These are phyloP conservation scores for Anaeramoeba flamelloides DNA, from an alignment of 78 protist genomes.

Conservation along the genomic window DNA sequence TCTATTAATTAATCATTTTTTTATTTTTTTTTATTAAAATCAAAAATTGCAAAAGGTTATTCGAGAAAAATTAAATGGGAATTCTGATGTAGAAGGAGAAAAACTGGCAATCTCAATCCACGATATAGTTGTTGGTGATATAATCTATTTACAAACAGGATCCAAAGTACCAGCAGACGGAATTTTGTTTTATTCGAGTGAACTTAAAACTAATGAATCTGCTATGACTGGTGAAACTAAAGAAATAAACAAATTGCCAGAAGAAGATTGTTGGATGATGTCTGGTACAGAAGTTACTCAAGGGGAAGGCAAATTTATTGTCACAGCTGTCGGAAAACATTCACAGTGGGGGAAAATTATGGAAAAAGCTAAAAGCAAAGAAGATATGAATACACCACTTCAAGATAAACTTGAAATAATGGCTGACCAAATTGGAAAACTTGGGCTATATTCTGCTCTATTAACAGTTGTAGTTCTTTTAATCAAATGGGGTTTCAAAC, in stretches of 20 bases:
- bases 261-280: conserved; percentile 20
- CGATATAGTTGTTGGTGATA: too few species aligned
- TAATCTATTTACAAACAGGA: too few species aligned
- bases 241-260: conserved; percentile 23
- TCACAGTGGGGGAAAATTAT: conserved; percentile 19
- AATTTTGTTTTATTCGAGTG: too few species aligned
- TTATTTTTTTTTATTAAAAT: too few species aligned
- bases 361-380: conserved; percentile 6
- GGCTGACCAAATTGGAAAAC: conserved; percentile 42
- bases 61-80: too few species aligned
- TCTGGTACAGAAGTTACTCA: conserved; percentile 33
- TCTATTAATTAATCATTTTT: too few species aligned
- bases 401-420: conserved; percentile 21
- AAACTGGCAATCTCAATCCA: too few species aligned
- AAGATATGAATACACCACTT: conserved; percentile 32
- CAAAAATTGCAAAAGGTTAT: too few species aligned
- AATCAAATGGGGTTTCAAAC: neutral
- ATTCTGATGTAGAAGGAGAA: too few species aligned
- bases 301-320: conserved; percentile 17
- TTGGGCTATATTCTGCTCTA: conserved; percentile 44
- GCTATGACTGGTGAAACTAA: conserved; percentile 53
- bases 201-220: conserved; percentile 39
- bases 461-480: conserved; percentile 28
- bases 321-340: conserved; percentile 24
- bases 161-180: too few species aligned